Evolutionary conservation across 306 rosid species (phyloP).

Genomic region (Trifolium subterraneum): DNA sequence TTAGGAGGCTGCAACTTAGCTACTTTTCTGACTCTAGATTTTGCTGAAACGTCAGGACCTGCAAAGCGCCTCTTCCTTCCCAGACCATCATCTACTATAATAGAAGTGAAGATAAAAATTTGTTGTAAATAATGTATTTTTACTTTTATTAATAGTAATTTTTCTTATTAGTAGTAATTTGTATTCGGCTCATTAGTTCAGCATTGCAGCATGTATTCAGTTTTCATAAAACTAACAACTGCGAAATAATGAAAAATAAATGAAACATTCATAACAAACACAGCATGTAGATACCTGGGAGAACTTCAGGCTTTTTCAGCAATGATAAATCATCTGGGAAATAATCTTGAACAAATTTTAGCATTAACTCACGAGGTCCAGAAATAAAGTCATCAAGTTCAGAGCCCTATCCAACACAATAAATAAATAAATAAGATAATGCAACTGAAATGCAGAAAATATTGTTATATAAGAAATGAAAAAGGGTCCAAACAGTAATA

Average conservation of each 20-base stretch:
- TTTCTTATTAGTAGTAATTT: too few species aligned
- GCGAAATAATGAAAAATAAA: conserved; percentile 37
- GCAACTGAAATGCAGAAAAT: conserved; percentile 24
- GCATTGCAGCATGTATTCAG: too few species aligned
- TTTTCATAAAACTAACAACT: conserved; percentile 12
- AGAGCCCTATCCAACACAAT: conserved; percentile 62
- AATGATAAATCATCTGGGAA: conserved; percentile 92
- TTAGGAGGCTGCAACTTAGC: conserved; percentile 77
- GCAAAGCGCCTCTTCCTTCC: conserved; percentile 91
- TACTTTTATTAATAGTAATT: too few species aligned
- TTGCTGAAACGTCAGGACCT: conserved; percentile 77
- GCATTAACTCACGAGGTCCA: conserved; percentile 92
- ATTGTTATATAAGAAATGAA: conserved; percentile 32
- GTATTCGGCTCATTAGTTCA: too few species aligned
- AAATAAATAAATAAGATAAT: neutral
- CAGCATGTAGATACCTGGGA: conserved; percentile 58
- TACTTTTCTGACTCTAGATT: conserved; percentile 86
- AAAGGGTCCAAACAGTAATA: conserved; percentile 33
- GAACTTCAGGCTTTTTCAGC: conserved; percentile 91
- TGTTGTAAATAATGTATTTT: too few species aligned
- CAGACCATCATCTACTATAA: conserved; percentile 80
- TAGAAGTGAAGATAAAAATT: conserved; percentile 33
- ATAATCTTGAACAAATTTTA: conserved; percentile 91
- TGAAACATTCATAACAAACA: conserved; percentile 26
- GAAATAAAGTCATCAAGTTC: conserved; percentile 98